Base-by-base conservation (phyloP, 257 asterid species). In the Cruciata laevipes region DNA sequence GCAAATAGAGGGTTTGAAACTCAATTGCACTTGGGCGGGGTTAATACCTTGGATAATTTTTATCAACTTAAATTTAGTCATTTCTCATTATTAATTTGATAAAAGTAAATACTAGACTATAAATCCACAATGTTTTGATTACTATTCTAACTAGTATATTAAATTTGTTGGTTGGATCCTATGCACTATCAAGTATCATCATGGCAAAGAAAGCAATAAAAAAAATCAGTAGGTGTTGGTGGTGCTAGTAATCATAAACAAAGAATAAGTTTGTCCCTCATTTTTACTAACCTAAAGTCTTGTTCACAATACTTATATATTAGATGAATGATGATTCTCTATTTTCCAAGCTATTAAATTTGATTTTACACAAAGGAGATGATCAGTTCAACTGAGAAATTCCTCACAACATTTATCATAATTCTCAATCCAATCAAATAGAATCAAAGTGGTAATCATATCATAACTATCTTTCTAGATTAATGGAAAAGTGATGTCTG, bases 181-280 rank as follows among this genome's bases (percentile, higher is more conserved):
- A 9, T 32, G 33, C 20, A 21, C 66, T 60, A 61, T 61, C 55
- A 35, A 13, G 9, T 17, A 25, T 61, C 58, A 57, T 68, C 35
- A 57, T 69, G 40, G 65, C 58, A 51, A 30, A 23, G 38, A 32
- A 70, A 72, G 52, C 31, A 38, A 20, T n/a, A 62, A 65, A 56
- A 30, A 42, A 42, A 5, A 16, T 38, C 55, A 47, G 21, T 47
- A 13, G 53, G 53, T 47, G 53, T 14, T 12, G 37, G 66, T 64
- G 47, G 71, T 65, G 67, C 60, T 57, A 6, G 62, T 69, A 72
- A 72, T 72, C 64, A 72, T 72, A 42, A 37, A 21, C 25, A 42
- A 42, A 16, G 20, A 57, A 65, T 72, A 3, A 72, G 52, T 65
- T 21, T 72, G 71, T 72, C 76, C 67, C 71, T 65, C 71, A 25